Percentiles rank a stretch among this genome's conserved stretches.
Evolutionary conservation across 192 early-diverging fungal genomes (phyloP).

Genomic region (Entomortierella beljakovae): DNA sequence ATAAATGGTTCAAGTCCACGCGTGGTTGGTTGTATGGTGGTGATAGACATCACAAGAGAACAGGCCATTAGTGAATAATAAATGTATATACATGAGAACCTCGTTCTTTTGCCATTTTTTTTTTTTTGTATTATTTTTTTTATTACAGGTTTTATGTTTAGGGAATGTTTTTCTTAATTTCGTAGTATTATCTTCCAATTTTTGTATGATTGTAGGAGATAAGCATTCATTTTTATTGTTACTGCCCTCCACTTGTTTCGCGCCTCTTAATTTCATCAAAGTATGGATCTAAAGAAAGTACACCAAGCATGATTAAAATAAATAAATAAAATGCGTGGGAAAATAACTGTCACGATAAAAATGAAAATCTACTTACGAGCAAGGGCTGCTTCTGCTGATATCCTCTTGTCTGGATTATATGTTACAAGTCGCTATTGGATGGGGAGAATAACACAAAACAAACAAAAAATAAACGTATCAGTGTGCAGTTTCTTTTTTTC

Average conservation of each 20-base stretch:
- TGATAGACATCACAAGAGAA: slow-evolving; percentile 14
- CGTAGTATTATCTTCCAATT: no score
- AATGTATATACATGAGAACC: neutral
- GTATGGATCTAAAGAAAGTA: slow-evolving; percentile 33
- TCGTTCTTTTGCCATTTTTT: neutral
- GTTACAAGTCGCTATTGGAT: slow-evolving; percentile 48
- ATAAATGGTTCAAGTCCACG: slow-evolving; percentile 36
- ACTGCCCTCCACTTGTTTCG: slow-evolving; percentile 13
- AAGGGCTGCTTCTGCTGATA: slow-evolving; percentile 52
- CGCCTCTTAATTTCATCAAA: slow-evolving; percentile 44
- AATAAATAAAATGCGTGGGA: neutral
- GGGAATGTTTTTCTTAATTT: no score
- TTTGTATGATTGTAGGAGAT: neutral
- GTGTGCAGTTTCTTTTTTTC: no score
- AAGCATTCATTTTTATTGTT: slow-evolving; percentile 9
- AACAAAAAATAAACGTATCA: no score
- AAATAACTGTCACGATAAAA: neutral
- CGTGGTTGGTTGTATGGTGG: neutral
- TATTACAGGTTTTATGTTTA: no score
- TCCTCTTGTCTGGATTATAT: slow-evolving; percentile 53
- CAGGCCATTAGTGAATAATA: slow-evolving; percentile 14
- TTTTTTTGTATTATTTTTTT: neutral
- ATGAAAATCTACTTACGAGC: slow-evolving; percentile 23
- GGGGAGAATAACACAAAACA: neutral
- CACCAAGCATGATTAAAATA: no score